Evolutionary conservation across 139 green algal genomes (phyloP).

Genomic region (Ettlia oleoabundans): DNA sequence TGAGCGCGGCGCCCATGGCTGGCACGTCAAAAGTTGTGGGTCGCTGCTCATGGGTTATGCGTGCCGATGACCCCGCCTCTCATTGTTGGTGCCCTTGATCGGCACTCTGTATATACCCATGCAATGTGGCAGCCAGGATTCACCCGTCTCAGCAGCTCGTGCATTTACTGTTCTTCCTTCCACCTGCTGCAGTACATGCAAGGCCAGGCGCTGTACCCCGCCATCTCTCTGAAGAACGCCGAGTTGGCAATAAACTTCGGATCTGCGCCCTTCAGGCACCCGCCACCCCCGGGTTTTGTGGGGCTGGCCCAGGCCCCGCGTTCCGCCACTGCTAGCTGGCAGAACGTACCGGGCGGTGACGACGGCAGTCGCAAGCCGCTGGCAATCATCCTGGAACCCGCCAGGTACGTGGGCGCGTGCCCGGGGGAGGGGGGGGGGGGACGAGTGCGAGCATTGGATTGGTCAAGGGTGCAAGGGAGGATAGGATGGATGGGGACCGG

Average conservation of each 20-base stretch:
- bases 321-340: slow-evolving; percentile 28
- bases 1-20: too few relatives aligned
- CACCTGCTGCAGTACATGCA: slow-evolving; percentile 48
- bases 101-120: too few relatives aligned
- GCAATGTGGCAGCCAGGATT: too few relatives aligned
- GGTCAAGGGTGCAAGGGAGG: neutral
- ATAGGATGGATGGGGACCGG: too few relatives aligned
- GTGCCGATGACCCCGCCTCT: too few relatives aligned
- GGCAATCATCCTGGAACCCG: slow-evolving; percentile 84
- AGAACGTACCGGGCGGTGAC: too few relatives aligned
- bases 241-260: slow-evolving; percentile 79
- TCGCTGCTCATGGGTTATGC: too few relatives aligned
- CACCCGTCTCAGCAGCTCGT: too few relatives aligned
- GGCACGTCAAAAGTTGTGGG: too few relatives aligned
- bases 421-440: neutral
- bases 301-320: slow-evolving; percentile 36
- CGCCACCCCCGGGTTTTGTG: slow-evolving; percentile 47
- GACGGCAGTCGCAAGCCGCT: slow-evolving; percentile 51
- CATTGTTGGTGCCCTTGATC: too few relatives aligned
- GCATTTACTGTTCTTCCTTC: too few relatives aligned
- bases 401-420: neutral
- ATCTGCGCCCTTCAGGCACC: slow-evolving; percentile 42
- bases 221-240: slow-evolving; percentile 82
- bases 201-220: slow-evolving; percentile 69
- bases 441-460: neutral